Evolutionary conservation across 2,329 filamentous ascomycete genomes (phyloP).

Genomic region (Epichloe baconii): DNA sequence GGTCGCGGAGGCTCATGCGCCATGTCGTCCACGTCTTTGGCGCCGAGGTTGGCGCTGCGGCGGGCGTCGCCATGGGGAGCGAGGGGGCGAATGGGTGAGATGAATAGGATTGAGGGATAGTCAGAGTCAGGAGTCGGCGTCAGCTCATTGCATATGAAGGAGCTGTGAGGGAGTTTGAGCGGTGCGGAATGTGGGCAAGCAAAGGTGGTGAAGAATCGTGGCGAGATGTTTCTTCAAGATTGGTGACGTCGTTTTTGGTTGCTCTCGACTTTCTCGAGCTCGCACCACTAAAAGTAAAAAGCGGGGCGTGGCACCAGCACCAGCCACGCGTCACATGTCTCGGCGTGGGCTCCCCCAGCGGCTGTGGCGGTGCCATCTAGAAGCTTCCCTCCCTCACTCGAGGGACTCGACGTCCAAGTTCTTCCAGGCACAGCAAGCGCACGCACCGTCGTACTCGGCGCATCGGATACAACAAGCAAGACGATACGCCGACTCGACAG

Average conservation of each 20-base stretch:
- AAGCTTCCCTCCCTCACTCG: not conserved
- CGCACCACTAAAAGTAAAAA: no score
- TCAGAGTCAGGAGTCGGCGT: not conserved
- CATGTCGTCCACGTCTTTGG: not conserved
- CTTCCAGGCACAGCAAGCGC: constrained; percentile 3
- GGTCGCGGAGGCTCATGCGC: not conserved
- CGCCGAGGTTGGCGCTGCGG: constrained; percentile 9
- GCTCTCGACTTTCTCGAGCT: not conserved
- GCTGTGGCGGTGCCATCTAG: not conserved
- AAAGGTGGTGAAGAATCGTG: no score
- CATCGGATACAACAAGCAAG: constrained; percentile 3
- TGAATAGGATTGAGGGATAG: not conserved
- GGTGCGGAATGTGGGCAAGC: no score
- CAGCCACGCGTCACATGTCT: not conserved
- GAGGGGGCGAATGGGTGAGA: not conserved
- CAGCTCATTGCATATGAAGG: not conserved
- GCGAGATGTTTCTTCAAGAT: not conserved
- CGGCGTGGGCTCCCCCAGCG: not conserved
- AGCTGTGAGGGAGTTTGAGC: no score
- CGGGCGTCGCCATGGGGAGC: constrained; percentile 15
- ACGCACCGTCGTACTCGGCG: constrained; percentile 2
- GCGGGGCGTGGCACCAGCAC: not conserved
- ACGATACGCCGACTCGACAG: constrained; percentile 1
- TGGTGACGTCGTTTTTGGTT: not conserved
- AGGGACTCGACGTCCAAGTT: constrained; percentile 6